phyloP scores from a whole-genome alignment of 257 asterid species.

The Ophiorrhiza pumila region DNA sequence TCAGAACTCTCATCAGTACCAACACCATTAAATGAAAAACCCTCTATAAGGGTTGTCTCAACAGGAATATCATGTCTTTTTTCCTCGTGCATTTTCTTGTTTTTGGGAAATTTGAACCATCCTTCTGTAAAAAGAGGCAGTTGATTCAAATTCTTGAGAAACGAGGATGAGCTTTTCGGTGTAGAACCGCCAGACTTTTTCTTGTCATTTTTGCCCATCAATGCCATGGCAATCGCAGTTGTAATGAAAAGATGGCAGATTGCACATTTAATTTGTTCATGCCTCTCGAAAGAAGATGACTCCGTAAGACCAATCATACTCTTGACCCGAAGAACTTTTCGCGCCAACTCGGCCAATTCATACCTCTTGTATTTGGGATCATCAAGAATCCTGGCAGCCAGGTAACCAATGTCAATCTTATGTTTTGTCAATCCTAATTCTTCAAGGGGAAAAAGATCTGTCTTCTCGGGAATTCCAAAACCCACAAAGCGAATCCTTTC shows the following conservation, averaged over 20 bases:
- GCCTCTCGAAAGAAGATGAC: conserved; percentile 68
- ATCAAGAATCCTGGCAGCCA: conserved; percentile 58
- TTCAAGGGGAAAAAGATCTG: conserved; percentile 59
- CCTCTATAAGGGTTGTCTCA: conserved; percentile 10
- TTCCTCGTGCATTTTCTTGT: conserved; percentile 30
- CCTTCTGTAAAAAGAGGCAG: conserved; percentile 55
- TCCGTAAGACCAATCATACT: conserved; percentile 64
- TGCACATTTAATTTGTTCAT: conserved; percentile 63
- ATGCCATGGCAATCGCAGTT: conserved; percentile 55
- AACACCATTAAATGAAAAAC: not conserved
- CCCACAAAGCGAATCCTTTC: conserved; percentile 68
- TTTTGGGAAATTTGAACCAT: conserved; percentile 53
- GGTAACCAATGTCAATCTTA: conserved; percentile 57
- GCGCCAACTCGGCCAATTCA: conserved; percentile 59
- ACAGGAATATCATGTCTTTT: conserved; percentile 16
- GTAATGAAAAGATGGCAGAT: conserved; percentile 79
- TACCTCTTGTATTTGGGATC: conserved; percentile 51
- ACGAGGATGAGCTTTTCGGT: conserved; percentile 39
- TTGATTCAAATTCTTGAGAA: conserved; percentile 50
- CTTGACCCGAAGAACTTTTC: conserved; percentile 66
- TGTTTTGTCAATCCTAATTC: conserved; percentile 47
- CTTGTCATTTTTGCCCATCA: conserved; percentile 39
- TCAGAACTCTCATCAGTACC: not conserved
- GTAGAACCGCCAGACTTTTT: conserved; percentile 25
- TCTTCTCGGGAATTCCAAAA: conserved; percentile 75